A percentile compares a stretch with the other conserved stretches of the same genome.
Conservation (phyloP, 495 filamentous ascomycete genomes). For the Lichenothelia convexa region DNA sequence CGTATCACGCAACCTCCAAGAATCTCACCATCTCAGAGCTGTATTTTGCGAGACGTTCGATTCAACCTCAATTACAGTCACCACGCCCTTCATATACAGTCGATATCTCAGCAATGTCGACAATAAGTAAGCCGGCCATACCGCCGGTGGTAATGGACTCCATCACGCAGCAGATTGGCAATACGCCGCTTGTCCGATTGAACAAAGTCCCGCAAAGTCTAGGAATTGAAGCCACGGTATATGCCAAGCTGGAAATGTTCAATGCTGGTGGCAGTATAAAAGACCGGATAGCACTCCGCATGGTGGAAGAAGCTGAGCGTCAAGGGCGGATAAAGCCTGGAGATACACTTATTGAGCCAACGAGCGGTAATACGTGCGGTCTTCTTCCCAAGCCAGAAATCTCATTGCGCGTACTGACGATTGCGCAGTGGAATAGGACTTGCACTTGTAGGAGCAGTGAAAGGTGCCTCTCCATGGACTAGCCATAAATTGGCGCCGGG, state of each 20-base stretch:
- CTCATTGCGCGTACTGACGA: too few species aligned
- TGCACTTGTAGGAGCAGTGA: constrained; percentile 82
- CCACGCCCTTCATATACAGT: too few species aligned
- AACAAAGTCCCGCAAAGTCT: constrained; percentile 81
- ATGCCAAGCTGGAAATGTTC: constrained; percentile 91
- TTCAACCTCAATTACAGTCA: too few species aligned
- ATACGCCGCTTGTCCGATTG: constrained; percentile 81
- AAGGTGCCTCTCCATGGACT: too few species aligned
- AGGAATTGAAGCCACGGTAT: constrained; percentile 77
- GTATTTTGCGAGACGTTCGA: too few species aligned
- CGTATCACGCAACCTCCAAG: too few species aligned
- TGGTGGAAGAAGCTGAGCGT: constrained; percentile 92
- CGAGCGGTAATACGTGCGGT: constrained; percentile 85
- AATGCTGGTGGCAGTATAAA: constrained; percentile 97
- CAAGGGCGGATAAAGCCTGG: constrained; percentile 89
- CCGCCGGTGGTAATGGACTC: constrained; percentile 39
- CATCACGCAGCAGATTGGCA: constrained; percentile 64
- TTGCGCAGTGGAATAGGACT: too few species aligned
- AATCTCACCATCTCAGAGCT: too few species aligned
- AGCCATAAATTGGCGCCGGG: too few species aligned
- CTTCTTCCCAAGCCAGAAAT: not conserved
- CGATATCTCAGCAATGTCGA: too few species aligned
- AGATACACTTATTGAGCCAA: constrained; percentile 94
- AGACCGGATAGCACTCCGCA: constrained; percentile 88
- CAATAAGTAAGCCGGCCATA: constrained; percentile 27